Percentiles rank a stretch among this genome's conserved stretches.
These are phyloP conservation scores for Rhodosporidiobolus sp. DNA, from an alignment of 768 basidiomycete species.

Conservation along the genomic window DNA sequence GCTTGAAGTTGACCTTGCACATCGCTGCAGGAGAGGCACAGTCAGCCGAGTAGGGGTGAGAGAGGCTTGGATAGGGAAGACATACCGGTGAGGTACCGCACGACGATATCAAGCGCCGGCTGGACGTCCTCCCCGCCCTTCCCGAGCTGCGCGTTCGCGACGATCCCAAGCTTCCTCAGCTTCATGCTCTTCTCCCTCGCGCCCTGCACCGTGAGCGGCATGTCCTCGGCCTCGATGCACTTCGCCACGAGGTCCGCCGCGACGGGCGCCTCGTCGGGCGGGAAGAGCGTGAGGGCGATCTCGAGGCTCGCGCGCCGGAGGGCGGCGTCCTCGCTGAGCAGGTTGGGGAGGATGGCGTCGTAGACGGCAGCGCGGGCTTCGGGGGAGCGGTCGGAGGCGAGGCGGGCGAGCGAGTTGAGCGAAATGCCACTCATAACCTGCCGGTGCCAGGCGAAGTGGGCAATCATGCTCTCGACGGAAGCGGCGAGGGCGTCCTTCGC, in stretches of 20 bases:
- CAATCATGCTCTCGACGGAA: constrained; percentile 31
- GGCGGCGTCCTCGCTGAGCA: constrained; percentile 69
- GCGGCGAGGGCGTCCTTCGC: constrained; percentile 1
- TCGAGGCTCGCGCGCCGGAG: constrained; percentile 66
- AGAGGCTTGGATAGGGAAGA: neutral
- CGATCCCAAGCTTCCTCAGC: constrained; percentile 64
- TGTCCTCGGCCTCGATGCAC: constrained; percentile 76
- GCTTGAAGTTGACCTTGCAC: constrained; percentile 87
- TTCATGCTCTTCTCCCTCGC: constrained; percentile 78
- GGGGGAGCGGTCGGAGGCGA: constrained; percentile 22
- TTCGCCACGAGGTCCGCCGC: constrained; percentile 50
- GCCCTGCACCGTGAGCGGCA: constrained; percentile 71
- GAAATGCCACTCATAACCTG: constrained; percentile 38
- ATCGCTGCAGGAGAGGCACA: constrained; percentile 57
- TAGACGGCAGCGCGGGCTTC: constrained; percentile 54
- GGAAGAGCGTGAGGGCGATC: constrained; percentile 53
- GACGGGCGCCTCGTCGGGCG: constrained; percentile 56
- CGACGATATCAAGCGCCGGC: constrained; percentile 61
- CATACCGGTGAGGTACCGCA: constrained; percentile 69
- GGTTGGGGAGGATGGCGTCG: constrained; percentile 54
- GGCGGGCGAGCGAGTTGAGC: constrained; percentile 19
- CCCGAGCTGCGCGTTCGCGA: constrained; percentile 50
- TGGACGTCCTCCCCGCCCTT: constrained; percentile 56
- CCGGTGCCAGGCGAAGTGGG: constrained; percentile 40
- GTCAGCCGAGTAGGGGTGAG: neutral